Evolutionary conservation across 257 asterid genomes (phyloP).

Genomic region (Petunia secreta): DNA sequence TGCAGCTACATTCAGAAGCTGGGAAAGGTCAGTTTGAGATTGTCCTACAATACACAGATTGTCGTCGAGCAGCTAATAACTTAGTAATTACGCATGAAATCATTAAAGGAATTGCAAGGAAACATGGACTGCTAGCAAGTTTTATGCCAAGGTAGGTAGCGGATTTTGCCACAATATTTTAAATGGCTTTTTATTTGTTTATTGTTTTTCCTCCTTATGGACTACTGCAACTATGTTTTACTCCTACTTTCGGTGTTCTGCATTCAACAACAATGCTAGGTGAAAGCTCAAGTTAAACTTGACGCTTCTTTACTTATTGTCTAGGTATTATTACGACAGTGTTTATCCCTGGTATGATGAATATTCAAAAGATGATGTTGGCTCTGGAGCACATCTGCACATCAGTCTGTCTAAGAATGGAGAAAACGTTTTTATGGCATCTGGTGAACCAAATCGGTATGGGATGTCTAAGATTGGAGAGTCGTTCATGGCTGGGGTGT

Average conservation of each 20-base stretch:
- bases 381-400: conserved; percentile 95
- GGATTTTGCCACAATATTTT: neutral
- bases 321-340: conserved; percentile 43
- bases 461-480: conserved; percentile 79
- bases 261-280: no score
- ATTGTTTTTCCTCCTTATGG: neutral
- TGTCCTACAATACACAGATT: conserved; percentile 63
- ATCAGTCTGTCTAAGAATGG: conserved; percentile 78
- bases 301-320: neutral
- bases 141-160: conserved; percentile 80
- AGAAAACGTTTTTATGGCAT: conserved; percentile 69
- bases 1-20: conserved; percentile 80
- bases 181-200: neutral
- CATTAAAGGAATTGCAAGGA: conserved; percentile 75
- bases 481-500: conserved; percentile 95
- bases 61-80: conserved; percentile 68
- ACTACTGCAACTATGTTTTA: neutral
- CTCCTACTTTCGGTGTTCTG: neutral
- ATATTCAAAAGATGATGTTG: conserved; percentile 63
- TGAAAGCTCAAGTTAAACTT: no score
- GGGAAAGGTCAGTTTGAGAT: conserved; percentile 84
- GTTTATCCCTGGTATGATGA: neutral
- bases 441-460: conserved; percentile 49
- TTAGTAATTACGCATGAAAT: conserved; percentile 74
- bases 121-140: conserved; percentile 79